Evolutionary conservation across 345 rosid genomes (phyloP).

Genomic region (Camelina hispida): DNA sequence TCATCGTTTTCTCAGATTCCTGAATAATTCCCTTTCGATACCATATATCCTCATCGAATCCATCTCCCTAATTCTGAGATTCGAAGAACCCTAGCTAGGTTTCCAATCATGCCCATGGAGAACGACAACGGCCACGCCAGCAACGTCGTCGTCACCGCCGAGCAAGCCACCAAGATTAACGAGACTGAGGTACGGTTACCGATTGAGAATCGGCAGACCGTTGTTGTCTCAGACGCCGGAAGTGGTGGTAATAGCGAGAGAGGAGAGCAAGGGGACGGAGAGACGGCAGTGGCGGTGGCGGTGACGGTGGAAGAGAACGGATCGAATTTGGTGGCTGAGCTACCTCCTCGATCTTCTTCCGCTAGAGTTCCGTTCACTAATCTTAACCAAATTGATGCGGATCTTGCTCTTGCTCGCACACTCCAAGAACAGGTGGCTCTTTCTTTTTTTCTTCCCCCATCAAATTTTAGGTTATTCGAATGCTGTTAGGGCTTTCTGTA

Average conservation of each 20-base stretch:
- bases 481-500: slow-evolving; percentile 10
- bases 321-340: slow-evolving; percentile 42
- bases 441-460: not conserved
- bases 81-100: slow-evolving; percentile 27
- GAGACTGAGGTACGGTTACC: slow-evolving; percentile 36
- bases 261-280: slow-evolving; percentile 36
- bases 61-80: slow-evolving; percentile 28
- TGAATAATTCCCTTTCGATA: slow-evolving; percentile 41
- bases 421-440: slow-evolving; percentile 82
- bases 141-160: slow-evolving; percentile 45
- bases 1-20: slow-evolving; percentile 47
- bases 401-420: slow-evolving; percentile 89
- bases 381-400: slow-evolving; percentile 89
- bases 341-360: slow-evolving; percentile 51
- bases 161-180: slow-evolving; percentile 39
- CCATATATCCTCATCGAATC: not conserved
- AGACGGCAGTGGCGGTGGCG: slow-evolving; percentile 43
- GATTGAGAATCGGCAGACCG: slow-evolving; percentile 33
- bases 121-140: slow-evolving; percentile 41
- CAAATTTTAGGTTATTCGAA: slow-evolving; percentile 18
- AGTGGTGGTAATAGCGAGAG: slow-evolving; percentile 23
- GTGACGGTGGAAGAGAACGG: slow-evolving; percentile 37
- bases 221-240: slow-evolving; percentile 33
- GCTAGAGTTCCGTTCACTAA: slow-evolving; percentile 77
- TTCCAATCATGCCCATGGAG: slow-evolving; percentile 45